Evolutionary conservation across 306 rosid species (phyloP), one percentile per base, ranked within the genome.

Genomic region (Gleditsia sinensis): DNA sequence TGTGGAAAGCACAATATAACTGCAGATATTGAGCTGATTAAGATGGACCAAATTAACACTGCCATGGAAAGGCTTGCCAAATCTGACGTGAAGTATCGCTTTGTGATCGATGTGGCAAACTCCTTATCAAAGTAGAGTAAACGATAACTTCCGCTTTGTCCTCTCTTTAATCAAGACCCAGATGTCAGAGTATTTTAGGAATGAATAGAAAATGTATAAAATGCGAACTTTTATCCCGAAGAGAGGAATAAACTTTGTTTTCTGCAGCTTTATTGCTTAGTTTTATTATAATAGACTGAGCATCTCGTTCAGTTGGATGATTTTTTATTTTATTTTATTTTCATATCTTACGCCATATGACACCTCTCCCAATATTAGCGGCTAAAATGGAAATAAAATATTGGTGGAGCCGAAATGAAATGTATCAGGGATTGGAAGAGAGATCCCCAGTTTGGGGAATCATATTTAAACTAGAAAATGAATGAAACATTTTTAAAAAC

Each of bases 51-150:
- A 51, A 82, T 94, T 60, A 94, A 94, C 87, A 81, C 86, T 0
- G 98, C 98, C 64, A 82, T 88, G 75, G 89, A 85, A 72, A 85
- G 98, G 86, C 92, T 94, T 58, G 80, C 84, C 67, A 94, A 90
- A 80, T 57, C 87, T n/a, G 98, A 91, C 66, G 94, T 91, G n/a
- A 81, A 81, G 61, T 89, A 91, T 70, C 92, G 96, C 48, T 91
- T 94, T 67, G 98, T 94, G 75, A 91, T 94, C 27, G 94, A 94
- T 76, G 84, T 94, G 64, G 96, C 69, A 0, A 91, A 89, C 87
- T 85, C 96, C 64, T 46, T 88, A 9, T 54, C 87, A 0, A 60
- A 71, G 67, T 70, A 1, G 8, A 68, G 76, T 76, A 77, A 59
- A 43, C 17, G 28, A 16, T 7, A 24, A 61, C 25, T 10, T 54